These are phyloP conservation scores for Backusella psychrophila DNA, from an alignment of 192 early-diverging fungal species.

Conservation along the genomic window DNA sequence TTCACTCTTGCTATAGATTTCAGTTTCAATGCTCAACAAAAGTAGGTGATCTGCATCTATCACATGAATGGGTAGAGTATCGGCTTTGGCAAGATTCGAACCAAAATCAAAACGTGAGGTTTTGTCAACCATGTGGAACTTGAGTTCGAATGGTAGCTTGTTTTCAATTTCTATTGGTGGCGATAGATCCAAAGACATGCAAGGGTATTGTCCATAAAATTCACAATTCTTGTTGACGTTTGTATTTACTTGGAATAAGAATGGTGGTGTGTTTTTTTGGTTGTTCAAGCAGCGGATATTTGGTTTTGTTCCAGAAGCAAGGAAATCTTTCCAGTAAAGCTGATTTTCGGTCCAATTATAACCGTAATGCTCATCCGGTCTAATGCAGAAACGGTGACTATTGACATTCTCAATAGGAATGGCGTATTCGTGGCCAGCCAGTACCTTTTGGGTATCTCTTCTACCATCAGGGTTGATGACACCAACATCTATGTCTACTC, in stretches of 20 bases:
- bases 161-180: conserved; percentile 77
- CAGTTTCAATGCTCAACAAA: neutral
- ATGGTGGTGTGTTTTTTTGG: conserved; percentile 36
- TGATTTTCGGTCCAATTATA: conserved; percentile 72
- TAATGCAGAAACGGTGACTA: conserved; percentile 60
- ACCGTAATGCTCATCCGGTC: conserved; percentile 63
- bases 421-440: conserved; percentile 52
- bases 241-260: conserved; percentile 49
- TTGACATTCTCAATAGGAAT: conserved; percentile 75
- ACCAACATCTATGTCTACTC: conserved; percentile 57
- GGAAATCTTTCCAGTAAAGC: conserved; percentile 68
- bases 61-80: conserved; percentile 1
- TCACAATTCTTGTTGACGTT: conserved; percentile 25
- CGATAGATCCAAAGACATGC: conserved; percentile 55
- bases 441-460: conserved; percentile 17
- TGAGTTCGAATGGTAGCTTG: conserved; percentile 71
- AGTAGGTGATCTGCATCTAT: neutral
- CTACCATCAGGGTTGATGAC: conserved; percentile 37
- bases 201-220: conserved; percentile 52
- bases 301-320: conserved; percentile 15
- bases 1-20: conserved; percentile 6
- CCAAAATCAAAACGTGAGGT: conserved; percentile 17
- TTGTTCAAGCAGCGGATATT: conserved; percentile 37
- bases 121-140: conserved; percentile 59
- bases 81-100: neutral